Percentiles rank a stretch among this genome's conserved stretches.
Conservation (phyloP, 1,284 basidiomycete species). For the Pulchroboletus neoregius region DNA sequence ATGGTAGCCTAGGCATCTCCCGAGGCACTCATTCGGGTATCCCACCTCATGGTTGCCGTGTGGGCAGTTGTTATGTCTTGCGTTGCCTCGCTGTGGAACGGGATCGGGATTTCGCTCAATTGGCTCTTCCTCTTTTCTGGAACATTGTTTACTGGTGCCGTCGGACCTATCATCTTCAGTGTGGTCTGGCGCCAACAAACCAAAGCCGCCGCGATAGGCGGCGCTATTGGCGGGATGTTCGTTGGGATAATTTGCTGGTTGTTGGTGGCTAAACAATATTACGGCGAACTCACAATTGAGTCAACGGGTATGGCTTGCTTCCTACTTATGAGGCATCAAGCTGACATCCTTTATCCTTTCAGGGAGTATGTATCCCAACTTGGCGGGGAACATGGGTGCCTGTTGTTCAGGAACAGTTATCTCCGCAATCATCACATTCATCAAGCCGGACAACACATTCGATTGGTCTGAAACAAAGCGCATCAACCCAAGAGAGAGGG, state of each 20-base stretch:
- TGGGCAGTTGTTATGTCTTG: constrained; percentile 20
- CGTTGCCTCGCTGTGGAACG: constrained; percentile 17
- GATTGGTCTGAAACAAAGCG: constrained; percentile 22
- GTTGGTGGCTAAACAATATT: constrained; percentile 15
- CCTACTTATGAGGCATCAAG: neutral
- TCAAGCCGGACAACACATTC: constrained; percentile 24
- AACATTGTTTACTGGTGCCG: constrained; percentile 17
- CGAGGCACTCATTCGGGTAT: constrained; percentile 15
- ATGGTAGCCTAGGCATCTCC: constrained; percentile 11
- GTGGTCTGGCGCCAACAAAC: constrained; percentile 19
- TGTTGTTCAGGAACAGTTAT: constrained; percentile 26
- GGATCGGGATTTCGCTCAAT: constrained; percentile 16
- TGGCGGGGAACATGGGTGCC: constrained; percentile 25
- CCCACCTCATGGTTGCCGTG: constrained; percentile 17
- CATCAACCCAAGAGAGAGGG: constrained; percentile 15
- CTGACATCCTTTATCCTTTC: constrained; percentile 3
- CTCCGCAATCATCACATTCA: constrained; percentile 18
- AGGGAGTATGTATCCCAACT: constrained; percentile 24
- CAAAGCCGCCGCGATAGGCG: constrained; percentile 13
- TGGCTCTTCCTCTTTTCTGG: constrained; percentile 20
- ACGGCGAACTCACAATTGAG: constrained; percentile 15
- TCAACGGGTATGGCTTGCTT: constrained; percentile 9
- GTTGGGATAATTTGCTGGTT: constrained; percentile 15
- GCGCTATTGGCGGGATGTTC: constrained; percentile 16
- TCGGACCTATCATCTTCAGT: constrained; percentile 16